Percentiles rank a stretch among this genome's conserved stretches.
Evolutionary conservation across 257 asterid species (phyloP).

Genomic region (Plantago elongata): DNA sequence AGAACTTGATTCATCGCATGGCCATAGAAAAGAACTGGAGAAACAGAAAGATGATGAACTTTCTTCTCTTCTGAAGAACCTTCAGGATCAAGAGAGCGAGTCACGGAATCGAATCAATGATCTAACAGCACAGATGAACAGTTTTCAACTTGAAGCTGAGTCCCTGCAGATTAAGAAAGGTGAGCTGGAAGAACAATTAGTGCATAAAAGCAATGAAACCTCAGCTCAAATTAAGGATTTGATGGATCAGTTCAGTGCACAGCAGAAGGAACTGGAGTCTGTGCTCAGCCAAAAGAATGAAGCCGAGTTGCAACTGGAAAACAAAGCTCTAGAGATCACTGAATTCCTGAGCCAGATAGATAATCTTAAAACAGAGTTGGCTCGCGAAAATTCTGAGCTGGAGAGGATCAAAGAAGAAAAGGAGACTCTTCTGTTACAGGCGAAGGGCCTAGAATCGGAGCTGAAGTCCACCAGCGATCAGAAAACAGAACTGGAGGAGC

Average conservation of each 20-base stretch:
- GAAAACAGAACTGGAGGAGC: constrained; percentile 49
- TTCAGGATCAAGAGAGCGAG: constrained; percentile 56
- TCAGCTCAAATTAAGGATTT: constrained; percentile 39
- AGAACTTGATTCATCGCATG: constrained; percentile 52
- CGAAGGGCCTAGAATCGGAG: constrained; percentile 36
- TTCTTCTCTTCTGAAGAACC: constrained; percentile 48
- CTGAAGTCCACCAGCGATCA: constrained; percentile 26
- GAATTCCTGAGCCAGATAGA: constrained; percentile 40
- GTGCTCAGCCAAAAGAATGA: constrained; percentile 40
- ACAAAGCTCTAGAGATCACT: constrained; percentile 42
- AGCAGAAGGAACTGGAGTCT: constrained; percentile 47
- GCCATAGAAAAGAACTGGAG: constrained; percentile 53
- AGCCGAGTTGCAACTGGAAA: constrained; percentile 42
- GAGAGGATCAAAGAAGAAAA: constrained; percentile 35
- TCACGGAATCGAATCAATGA: constrained; percentile 41
- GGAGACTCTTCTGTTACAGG: constrained; percentile 26
- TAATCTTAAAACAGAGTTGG: constrained; percentile 44
- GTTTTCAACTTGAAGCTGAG: constrained; percentile 48
- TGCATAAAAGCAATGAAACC: constrained; percentile 36
- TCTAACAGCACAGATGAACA: constrained; percentile 38
- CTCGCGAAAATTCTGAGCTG: constrained; percentile 33
- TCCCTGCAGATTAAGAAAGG: constrained; percentile 37
- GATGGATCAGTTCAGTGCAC: constrained; percentile 35
- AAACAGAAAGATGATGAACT: constrained; percentile 58
- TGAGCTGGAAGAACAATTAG: constrained; percentile 49